A percentile compares a stretch with the other conserved stretches of the same genome.
phyloP scores from a whole-genome alignment of 2,329 filamentous ascomycete genomes.

The Verticillium zaregamsianum region DNA sequence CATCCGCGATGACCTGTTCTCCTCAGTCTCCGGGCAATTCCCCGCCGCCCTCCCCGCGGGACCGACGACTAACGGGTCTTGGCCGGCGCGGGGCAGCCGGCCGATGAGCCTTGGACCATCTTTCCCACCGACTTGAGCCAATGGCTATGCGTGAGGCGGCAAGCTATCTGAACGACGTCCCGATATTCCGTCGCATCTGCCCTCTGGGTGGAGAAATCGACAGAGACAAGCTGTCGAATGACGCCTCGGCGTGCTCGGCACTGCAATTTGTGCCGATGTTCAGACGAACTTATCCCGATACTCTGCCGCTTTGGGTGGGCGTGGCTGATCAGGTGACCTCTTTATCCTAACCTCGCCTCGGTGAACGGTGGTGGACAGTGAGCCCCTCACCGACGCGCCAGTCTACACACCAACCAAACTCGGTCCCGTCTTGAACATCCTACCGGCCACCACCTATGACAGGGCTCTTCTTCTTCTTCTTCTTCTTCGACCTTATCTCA shows the following conservation, averaged over 20 bases:
- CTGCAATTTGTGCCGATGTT: background rate
- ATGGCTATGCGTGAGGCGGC: background rate
- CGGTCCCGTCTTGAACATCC: no score
- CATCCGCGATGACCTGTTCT: background rate
- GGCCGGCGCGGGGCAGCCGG: background rate
- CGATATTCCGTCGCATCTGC: constrained; percentile 9
- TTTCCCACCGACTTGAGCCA: background rate
- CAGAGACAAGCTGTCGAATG: background rate
- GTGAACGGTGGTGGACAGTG: no score
- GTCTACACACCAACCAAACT: no score
- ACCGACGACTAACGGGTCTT: background rate
- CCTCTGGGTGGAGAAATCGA: background rate
- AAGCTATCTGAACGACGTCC: constrained; percentile 8
- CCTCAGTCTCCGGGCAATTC: background rate
- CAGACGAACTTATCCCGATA: background rate
- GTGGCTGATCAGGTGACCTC: background rate
- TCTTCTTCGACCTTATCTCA: no score
- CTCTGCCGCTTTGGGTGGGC: background rate
- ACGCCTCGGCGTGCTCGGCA: background rate
- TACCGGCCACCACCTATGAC: no score
- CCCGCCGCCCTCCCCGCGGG: background rate
- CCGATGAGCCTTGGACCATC: background rate
- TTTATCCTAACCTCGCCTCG: no score
- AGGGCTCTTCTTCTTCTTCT: no score
- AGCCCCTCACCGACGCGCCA: no score